A percentile compares a stretch with the other conserved stretches of the same genome.
phyloP scores from a whole-genome alignment of 2,329 filamentous ascomycete genomes.

The Epichloe sylvatica region DNA sequence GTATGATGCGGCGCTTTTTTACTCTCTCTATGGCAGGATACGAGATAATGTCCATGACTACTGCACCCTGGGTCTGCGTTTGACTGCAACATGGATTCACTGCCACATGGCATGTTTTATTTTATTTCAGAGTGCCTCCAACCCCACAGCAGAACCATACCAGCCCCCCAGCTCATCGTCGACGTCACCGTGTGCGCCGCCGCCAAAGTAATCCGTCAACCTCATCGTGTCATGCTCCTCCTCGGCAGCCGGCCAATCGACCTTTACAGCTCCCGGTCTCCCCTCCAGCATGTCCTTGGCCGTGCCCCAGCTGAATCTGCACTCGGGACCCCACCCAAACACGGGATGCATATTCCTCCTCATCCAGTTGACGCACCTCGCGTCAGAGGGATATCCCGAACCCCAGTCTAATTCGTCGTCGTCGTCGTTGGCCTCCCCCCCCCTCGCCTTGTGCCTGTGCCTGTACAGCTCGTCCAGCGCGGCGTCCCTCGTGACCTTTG shows the following conservation, averaged over 20 bases:
- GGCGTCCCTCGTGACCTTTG: conserved; percentile 88
- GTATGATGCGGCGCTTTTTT: conserved; percentile 1
- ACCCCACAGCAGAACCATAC: conserved; percentile 62
- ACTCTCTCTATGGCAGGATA: conserved; percentile 8
- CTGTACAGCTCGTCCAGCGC: conserved; percentile 70
- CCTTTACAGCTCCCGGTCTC: conserved; percentile 52
- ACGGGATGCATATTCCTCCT: conserved; percentile 77
- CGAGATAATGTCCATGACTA: conserved; percentile 7
- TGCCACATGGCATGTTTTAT: not conserved
- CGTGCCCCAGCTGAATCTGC: conserved; percentile 90
- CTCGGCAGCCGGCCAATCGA: conserved; percentile 71
- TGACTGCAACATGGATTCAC: not conserved
- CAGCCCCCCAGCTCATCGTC: conserved; percentile 62
- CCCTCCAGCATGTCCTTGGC: conserved; percentile 82
- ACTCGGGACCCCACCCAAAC: conserved; percentile 91
- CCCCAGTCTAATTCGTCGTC: conserved; percentile 54
- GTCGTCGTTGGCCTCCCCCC: conserved; percentile 14
- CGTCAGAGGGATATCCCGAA: conserved; percentile 86
- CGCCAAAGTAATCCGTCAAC: conserved; percentile 62
- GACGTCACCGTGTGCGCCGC: conserved; percentile 12
- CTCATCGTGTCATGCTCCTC: conserved; percentile 58
- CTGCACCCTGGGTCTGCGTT: too few relatives aligned
- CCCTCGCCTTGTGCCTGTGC: conserved; percentile 6
- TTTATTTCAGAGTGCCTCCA: conserved; percentile 51
- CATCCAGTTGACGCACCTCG: conserved; percentile 66